Conservation (phyloP, 495 filamentous ascomycete genomes). For the Lentithecium fluviatile region DNA sequence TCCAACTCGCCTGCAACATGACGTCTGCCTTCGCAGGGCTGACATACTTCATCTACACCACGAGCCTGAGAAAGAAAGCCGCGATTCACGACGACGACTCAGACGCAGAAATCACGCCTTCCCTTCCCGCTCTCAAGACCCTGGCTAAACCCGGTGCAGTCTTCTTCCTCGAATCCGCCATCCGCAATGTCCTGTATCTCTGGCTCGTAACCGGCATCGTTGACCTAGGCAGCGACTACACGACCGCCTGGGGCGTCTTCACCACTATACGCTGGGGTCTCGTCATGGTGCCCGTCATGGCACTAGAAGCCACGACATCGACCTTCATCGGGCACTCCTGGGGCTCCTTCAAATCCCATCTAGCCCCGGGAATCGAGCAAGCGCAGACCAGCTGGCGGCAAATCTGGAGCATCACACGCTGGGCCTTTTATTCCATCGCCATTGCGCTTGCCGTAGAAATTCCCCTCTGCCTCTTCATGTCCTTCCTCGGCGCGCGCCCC, state of each 20-base stretch:
- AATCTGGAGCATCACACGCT: slow-evolving; percentile 49
- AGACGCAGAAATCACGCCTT: slow-evolving; percentile 36
- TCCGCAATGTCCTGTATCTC: slow-evolving; percentile 69
- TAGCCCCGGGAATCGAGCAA: slow-evolving; percentile 42
- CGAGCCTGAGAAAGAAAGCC: slow-evolving; percentile 15
- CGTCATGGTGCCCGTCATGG: slow-evolving; percentile 71
- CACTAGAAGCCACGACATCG: slow-evolving; percentile 63
- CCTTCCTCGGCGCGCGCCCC: slow-evolving; percentile 53
- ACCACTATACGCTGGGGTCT: slow-evolving; percentile 77
- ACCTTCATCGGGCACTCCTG: slow-evolving; percentile 69
- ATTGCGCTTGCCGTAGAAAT: slow-evolving; percentile 60
- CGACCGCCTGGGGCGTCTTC: slow-evolving; percentile 74
- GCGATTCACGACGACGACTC: not conserved
- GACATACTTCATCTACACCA: slow-evolving; percentile 57
- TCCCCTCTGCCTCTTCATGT: slow-evolving; percentile 61
- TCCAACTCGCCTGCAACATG: slow-evolving; percentile 62
- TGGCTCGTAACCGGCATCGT: slow-evolving; percentile 70
- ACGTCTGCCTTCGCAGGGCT: slow-evolving; percentile 58
- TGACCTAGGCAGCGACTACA: slow-evolving; percentile 60
- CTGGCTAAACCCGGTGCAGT: slow-evolving; percentile 56
- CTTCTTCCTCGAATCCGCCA: slow-evolving; percentile 62
- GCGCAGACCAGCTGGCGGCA: slow-evolving; percentile 27
- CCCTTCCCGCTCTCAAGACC: slow-evolving; percentile 48
- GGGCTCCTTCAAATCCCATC: slow-evolving; percentile 56
- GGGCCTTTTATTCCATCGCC: slow-evolving; percentile 53